Base-by-base conservation (phyloP, 805 yeast genomes). In the Yamadazyma nakazawae region DNA sequence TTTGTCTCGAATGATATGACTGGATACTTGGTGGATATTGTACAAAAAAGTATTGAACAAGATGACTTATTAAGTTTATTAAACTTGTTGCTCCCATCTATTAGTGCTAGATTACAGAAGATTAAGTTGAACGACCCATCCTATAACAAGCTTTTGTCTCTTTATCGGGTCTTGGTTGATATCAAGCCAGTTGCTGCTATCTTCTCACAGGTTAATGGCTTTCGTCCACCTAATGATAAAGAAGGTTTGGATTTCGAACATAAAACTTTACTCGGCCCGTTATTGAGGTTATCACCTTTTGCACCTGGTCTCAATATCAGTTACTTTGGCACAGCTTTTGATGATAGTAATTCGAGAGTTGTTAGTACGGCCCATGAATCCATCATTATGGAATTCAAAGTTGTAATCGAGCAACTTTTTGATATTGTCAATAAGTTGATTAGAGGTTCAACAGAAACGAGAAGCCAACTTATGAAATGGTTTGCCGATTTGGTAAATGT, bases 231-330 rank as follows among this genome's bases (percentile, higher is more conserved):
- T 7, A 64, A 71, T 42, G 53, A 62, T 12, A 44, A 54, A 4
- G 66, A 76, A 10, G 80, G 85, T 1, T 64, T 75, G 14, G 74
- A 76, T 39, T 77, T 78, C 56, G 95, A 87, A 57, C 67, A 68
- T 13, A 70, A 72, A 19, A 80, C 96, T 0, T 63, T 88, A 14
- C 66, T 92, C 45, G 98, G 97, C 2, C 85, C 96, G 7, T 71
- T 89, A 26, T 75, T 88, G 45, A 72, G 83, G 47, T 65, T 89
- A 18, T 87, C 96, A 0, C 96, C 97, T 0, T 66, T 90, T 40
- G 74, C 79, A 40, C 73, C 76, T 2, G 64, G 73, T n/a, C 69
- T 72, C 18, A 77, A 81, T 0, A 62, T 74, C 0, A 56, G 68
- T 14, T 79, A 76, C 49, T 81, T 82, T 53, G 50, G 48, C 11